phyloP scores from a whole-genome alignment of 305 asterid genomes.

The Lippia alba region DNA sequence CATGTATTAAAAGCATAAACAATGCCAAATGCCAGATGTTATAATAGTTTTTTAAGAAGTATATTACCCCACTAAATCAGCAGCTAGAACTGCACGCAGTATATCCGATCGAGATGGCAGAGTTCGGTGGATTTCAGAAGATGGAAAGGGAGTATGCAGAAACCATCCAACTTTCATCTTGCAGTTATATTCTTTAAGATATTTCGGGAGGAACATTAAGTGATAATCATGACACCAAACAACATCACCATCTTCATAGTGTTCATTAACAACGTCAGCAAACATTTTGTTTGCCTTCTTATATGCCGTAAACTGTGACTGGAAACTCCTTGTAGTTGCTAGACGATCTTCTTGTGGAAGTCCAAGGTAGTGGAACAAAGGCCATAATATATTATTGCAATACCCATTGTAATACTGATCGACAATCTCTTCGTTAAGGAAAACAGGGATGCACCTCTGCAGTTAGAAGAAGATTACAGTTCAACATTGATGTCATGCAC shows the following conservation, averaged over 20 bases:
- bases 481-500: conserved; percentile 28
- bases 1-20: conserved; percentile 14
- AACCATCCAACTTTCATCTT: conserved; percentile 97
- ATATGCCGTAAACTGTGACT: conserved; percentile 88
- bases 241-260: conserved; percentile 89
- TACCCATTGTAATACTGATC: conserved; percentile 95
- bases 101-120: conserved; percentile 91
- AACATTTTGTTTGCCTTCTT: conserved; percentile 89
- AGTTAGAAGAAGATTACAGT: conserved; percentile 25
- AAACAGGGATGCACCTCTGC: conserved; percentile 93
- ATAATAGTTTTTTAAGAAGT: neutral
- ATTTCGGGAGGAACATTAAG: conserved; percentile 91
- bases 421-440: conserved; percentile 88
- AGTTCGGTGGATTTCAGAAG: conserved; percentile 94
- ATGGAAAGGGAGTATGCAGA: conserved; percentile 94
- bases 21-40: conserved; percentile 8
- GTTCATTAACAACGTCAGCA: conserved; percentile 82
- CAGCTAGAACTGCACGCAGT: conserved; percentile 83
- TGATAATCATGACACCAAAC: conserved; percentile 98
- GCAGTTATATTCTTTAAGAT: conserved; percentile 72
- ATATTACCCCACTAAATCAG: conserved; percentile 90
- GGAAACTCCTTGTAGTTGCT: conserved; percentile 91
- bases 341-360: conserved; percentile 96
- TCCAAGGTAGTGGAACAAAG: conserved; percentile 90
- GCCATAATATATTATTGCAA: conserved; percentile 93